Evolutionary conservation across 78 protist genomes (phyloP).

Genomic region (Guillardia theta): DNA sequence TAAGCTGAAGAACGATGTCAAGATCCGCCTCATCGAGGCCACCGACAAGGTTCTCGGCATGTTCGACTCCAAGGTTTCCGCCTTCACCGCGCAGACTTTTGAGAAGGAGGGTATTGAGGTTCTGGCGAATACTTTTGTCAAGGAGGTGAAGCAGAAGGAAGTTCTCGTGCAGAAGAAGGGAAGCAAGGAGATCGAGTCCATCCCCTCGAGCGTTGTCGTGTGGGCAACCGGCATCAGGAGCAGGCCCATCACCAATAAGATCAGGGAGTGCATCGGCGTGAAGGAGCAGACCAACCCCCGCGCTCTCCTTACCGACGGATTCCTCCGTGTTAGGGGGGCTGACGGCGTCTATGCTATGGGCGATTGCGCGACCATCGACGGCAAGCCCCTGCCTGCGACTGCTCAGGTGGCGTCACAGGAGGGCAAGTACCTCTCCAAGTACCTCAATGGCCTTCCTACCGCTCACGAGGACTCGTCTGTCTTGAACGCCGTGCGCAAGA

Average conservation of each 20-base stretch:
- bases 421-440: neutral
- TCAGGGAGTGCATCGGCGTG: constrained; percentile 36
- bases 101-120: neutral
- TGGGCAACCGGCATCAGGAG: constrained; percentile 42
- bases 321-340: neutral
- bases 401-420: constrained; percentile 43
- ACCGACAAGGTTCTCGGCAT: neutral
- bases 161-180: constrained; percentile 23
- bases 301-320: constrained; percentile 1
- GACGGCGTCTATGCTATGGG: constrained; percentile 10
- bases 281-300: constrained; percentile 22
- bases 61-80: neutral
- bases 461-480: neutral
- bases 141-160: constrained; percentile 39
- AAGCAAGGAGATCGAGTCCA: neutral
- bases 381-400: neutral
- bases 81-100: neutral
- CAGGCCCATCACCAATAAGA: constrained; percentile 1
- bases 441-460: neutral
- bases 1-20: neutral
- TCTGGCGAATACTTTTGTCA: neutral
- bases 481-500: neutral
- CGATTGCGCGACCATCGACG: constrained; percentile 42
- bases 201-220: neutral
- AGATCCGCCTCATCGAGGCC: constrained; percentile 34